Base-by-base conservation (phyloP, 2,329 filamentous ascomycete genomes). In the Clonostachys rosea region DNA sequence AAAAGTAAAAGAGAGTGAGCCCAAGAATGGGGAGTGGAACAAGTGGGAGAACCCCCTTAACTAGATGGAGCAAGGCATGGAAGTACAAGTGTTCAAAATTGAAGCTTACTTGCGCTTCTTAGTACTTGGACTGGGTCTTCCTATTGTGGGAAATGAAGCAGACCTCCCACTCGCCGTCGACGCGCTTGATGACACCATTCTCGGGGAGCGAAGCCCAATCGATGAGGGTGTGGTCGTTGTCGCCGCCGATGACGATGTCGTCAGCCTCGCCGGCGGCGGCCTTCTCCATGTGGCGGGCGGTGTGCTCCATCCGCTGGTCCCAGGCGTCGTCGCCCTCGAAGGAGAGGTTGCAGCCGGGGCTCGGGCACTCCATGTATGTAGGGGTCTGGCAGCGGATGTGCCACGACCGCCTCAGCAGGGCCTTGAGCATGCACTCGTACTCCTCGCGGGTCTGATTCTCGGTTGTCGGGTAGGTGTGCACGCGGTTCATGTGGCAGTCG, bases 221-320 rank as follows among this genome's bases (percentile, higher is more conserved):
- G 1, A 61, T 68, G n/a, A 75, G 58, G 1, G 63, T 65, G 4
- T 50, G 43, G 48, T 75, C 73, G 3, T 55, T 52, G 16, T 52
- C 51, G 4, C 68, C 67, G 5, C 72, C 72, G 54, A 75, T 73
- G 12, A 54, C 46, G 0, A 73, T 62, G 1, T 47, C 45, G 2
- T 53, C 49, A 50, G 61, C 59, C 34, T 56, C 44, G 10, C 52
- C 53, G 5, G 49, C 50, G 16, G 58, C 69, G 1, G 66, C 70
- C 35, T 47, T 52, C 42, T 94, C 89, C 42, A 92, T 75, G 62
- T 96, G 91, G 49, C 81, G 76, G 1, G 88, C 89, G 4, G 95
- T 81, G 66, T 96, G 91, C 64, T 96, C 91, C 83, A 95, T 89
- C 20, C 88, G 76, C 48, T 84, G 77, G 49, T 94, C 87, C 91